phyloP scores from a whole-genome alignment of 2,329 filamentous ascomycete species.

The Cladosporium sp. region DNA sequence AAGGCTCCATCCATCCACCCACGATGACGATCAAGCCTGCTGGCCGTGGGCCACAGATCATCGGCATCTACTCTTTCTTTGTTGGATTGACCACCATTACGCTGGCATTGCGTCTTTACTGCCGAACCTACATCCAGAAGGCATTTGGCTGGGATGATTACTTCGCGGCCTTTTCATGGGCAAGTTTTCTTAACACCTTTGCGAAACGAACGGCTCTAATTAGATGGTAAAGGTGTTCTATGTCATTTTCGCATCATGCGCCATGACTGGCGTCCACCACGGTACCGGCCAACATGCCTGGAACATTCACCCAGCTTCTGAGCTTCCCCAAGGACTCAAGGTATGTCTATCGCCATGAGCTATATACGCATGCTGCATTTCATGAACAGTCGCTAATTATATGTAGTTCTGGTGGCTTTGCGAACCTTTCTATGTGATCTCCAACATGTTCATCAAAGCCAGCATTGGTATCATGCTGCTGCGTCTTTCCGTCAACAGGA shows the following conservation, averaged over 20 bases:
- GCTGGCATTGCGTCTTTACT: conserved; percentile 13
- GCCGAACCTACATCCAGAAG: conserved; percentile 12
- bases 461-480: conserved; percentile 21
- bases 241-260: conserved; percentile 11
- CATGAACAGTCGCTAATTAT: not conserved
- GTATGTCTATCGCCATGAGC: not conserved
- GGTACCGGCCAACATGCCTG: conserved; percentile 16
- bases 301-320: conserved; percentile 12
- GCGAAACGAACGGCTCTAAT: not conserved
- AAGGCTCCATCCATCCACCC: not conserved
- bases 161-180: conserved; percentile 13
- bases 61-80: conserved; percentile 15
- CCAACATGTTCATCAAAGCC: conserved; percentile 20
- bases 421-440: conserved; percentile 18
- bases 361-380: too few relatives aligned
- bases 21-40: conserved; percentile 10
- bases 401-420: conserved; percentile 35
- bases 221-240: conserved; percentile 7
- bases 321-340: conserved; percentile 15
- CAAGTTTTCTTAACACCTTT: not conserved
- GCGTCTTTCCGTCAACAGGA: conserved; percentile 13
- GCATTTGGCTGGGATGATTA: conserved; percentile 14
- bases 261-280: conserved; percentile 15
- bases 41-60: conserved; percentile 15
- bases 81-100: conserved; percentile 14